phyloP scores from a whole-genome alignment of 768 basidiomycete genomes.

The Leccinum subtestaceum region DNA sequence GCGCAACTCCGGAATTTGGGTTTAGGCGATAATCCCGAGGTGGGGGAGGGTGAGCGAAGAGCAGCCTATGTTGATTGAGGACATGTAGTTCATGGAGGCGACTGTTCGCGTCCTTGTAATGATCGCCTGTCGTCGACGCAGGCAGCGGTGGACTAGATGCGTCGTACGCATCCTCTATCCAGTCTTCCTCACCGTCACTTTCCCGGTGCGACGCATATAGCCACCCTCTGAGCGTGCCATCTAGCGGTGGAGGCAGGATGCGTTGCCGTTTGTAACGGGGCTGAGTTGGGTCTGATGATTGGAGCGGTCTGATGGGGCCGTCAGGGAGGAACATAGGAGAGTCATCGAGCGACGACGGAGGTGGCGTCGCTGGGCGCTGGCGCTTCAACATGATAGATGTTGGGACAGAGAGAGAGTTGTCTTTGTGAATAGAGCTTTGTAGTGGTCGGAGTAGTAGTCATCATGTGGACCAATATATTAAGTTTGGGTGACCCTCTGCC shows the following conservation, averaged over 20 bases:
- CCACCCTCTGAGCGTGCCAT: conserved; percentile 54
- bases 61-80: conserved; percentile 60
- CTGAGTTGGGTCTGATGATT: conserved; percentile 14
- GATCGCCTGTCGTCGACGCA: conserved; percentile 19
- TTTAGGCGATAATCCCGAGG: conserved; percentile 10
- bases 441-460: not conserved
- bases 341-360: conserved; percentile 32
- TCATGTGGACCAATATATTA: not conserved
- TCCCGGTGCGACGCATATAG: conserved; percentile 17
- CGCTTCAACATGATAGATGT: conserved; percentile 50
- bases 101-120: conserved; percentile 61
- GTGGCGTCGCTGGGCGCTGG: conserved; percentile 46
- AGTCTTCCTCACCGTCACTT: conserved; percentile 34
- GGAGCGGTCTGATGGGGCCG: conserved; percentile 11
- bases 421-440: not conserved
- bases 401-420: conserved; percentile 1
- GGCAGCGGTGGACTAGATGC: conserved; percentile 25
- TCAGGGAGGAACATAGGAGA: conserved; percentile 21
- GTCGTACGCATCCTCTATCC: conserved; percentile 34
- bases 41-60: conserved; percentile 32
- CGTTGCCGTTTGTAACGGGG: conserved; percentile 53
- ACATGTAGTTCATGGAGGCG: conserved; percentile 71
- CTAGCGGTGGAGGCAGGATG: conserved; percentile 48
- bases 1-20: not conserved
- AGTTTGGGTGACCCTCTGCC: conserved; percentile 19